Evolutionary conservation across 2,329 filamentous ascomycete genomes (phyloP), one percentile per base, ranked within the genome.

Genomic region (Aspergillus oerlinghausenensis): DNA sequence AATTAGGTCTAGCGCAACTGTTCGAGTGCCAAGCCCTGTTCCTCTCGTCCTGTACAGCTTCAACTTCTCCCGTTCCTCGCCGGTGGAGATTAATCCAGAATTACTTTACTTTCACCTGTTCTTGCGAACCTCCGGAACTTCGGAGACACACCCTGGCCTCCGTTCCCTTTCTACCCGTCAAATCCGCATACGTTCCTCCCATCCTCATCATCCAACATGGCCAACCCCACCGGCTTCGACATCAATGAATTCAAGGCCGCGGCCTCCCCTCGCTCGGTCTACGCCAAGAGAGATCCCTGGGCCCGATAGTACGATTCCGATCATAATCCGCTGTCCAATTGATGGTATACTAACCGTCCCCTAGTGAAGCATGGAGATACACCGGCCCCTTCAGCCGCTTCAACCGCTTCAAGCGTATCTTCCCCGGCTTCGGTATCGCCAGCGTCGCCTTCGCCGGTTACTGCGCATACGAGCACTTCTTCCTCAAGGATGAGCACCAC

Each of bases 351-450:
- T 70, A 56, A 69, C 66, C 21, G 2, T 6, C 29, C 26, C 17
- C 40, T 73, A 99, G 94, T 72, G 94, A 99, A 81, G 84, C 89
- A 72, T 99, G 94, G 94, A 85, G 94, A 77, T 97, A 96, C 81
- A 87, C 84, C 38, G 94, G 93, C 62, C 87, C 85, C 54, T 97
- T 97, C 81, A 88, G 87, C 64, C 85, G 93, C 67, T 89, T 82
- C 79, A 96, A 96, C 79, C 88, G 94, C 67, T 94, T 97, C 81
- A 92, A 88, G 79, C 81, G 84, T 69, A 81, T 86, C 62, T 91
- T 99, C 73, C 94, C 94, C 40, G 94, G 94, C 60, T 82, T 99
- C 67, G 94, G 94, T 63, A 96, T 93, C 67, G 94, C 92, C 32
- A 89, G 89, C 4, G 92, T 94, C 58, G 92, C 93, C 49, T 99